Base-by-base conservation (phyloP, 2,329 filamentous ascomycete genomes). In the Ramularia endophylla region DNA sequence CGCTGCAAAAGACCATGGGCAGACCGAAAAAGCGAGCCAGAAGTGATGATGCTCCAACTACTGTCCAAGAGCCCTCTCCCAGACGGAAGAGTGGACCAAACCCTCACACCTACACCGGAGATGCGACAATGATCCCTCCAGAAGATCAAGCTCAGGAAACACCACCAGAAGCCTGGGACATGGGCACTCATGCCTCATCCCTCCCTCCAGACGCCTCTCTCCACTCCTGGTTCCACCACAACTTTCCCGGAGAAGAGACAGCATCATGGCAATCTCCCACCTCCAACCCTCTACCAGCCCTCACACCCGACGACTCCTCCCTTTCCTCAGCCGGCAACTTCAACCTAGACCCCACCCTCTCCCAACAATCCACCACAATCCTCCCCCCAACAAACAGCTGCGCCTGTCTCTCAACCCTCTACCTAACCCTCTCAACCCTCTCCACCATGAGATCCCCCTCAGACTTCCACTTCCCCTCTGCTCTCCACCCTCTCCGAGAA, bases 1-100 rank as follows among this genome's bases (percentile, higher is more conserved):
- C 68, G 17, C 56, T 58, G 2, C 68, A 69, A 38, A 73, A 71
- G 53, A 64, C 60, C 27, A 74, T 74, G 71, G 71, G 71, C 8
- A 54, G 71, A 31, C 71, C 71, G n/a, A 65, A 66, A 45, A 74
- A 74, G 53, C 61, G 70, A 38, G 55, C 57, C 43, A 56, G 64
- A 36, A 58, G 61, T n/a, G 59, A 52, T 6, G 44, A 44, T 4
- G 50, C 46, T 9, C 7, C 22, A 12, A 28, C 16, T 8, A 12
- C 31, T 33, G 22, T 25, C 22, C 11, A 11, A 25, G 22, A 25
- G 22, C 22, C 22, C 22, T 6, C 22, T 27, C 36, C 16, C 31
- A 15, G 15, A 11, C 13, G 11, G 32, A 27, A 17, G 20, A 36
- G 27, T 20, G 22, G 20, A 31, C 25, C 12, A n/a, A 15, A 12